phyloP scores from a whole-genome alignment of 176 grass and related monocot genomes.

The Alloteropsis semialata region DNA sequence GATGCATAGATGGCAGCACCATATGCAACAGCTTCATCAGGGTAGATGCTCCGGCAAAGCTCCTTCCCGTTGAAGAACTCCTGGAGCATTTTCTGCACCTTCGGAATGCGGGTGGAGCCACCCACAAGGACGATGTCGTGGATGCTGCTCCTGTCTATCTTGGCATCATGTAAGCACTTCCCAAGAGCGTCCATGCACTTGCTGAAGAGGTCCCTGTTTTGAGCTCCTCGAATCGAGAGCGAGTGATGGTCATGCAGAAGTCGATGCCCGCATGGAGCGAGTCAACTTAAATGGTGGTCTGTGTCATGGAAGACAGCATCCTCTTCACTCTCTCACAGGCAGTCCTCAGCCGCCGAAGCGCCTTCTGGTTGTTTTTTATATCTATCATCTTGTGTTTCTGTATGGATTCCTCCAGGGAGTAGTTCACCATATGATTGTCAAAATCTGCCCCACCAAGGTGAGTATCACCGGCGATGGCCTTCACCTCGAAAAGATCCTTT shows the following conservation, averaged over 20 bases:
- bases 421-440: conserved; percentile 52
- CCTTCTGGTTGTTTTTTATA: conserved; percentile 40
- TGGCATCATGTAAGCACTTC: conserved; percentile 44
- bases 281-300: conserved; percentile 46
- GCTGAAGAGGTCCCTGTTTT: conserved; percentile 44
- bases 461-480: conserved; percentile 38
- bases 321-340: conserved; percentile 62
- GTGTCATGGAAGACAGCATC: conserved; percentile 35
- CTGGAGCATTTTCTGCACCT: conserved; percentile 35
- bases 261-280: conserved; percentile 33
- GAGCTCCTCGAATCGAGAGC: conserved; percentile 48
- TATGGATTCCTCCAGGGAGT: conserved; percentile 38
- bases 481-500: conserved; percentile 20
- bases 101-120: conserved; percentile 53
- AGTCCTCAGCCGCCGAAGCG: conserved; percentile 23
- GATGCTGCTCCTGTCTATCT: conserved; percentile 36
- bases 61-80: conserved; percentile 51
- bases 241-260: conserved; percentile 33
- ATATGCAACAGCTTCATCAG: conserved; percentile 45
- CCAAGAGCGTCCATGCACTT: conserved; percentile 41
- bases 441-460: conserved; percentile 37
- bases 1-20: conserved; percentile 53
- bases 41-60: conserved; percentile 50
- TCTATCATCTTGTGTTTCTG: conserved; percentile 40
- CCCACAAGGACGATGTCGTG: conserved; percentile 51